Conservation (phyloP, 352 stramenopile genomes). For the Saprolegnia diclina region DNA sequence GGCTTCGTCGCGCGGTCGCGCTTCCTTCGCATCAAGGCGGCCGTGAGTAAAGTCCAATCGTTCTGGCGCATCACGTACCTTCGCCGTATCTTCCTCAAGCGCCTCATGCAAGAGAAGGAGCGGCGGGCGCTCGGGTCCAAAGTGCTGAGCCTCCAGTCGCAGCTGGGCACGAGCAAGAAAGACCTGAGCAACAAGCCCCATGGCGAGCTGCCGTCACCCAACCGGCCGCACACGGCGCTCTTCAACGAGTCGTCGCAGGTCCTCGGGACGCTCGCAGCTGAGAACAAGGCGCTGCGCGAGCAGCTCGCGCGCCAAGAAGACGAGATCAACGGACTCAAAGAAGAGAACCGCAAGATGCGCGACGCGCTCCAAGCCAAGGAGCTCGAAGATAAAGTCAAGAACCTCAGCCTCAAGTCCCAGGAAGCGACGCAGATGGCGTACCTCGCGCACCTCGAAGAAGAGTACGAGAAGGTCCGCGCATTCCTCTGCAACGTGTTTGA, state of each 20-base stretch:
- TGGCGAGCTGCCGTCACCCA: not conserved
- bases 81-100: slow-evolving; percentile 63
- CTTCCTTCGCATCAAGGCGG: slow-evolving; percentile 48
- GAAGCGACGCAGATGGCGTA: slow-evolving; percentile 83
- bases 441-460: slow-evolving; percentile 61
- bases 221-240: slow-evolving; percentile 32
- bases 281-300: slow-evolving; percentile 71
- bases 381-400: slow-evolving; percentile 82
- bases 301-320: slow-evolving; percentile 69
- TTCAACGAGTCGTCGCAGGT: slow-evolving; percentile 82
- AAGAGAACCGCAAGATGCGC: slow-evolving; percentile 68
- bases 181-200: not conserved
- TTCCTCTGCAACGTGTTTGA: slow-evolving; percentile 78
- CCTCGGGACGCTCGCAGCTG: slow-evolving; percentile 76
- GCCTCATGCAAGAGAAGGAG: slow-evolving; percentile 79
- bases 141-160: slow-evolving; percentile 59
- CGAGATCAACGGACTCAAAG: slow-evolving; percentile 70
- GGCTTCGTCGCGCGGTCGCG: slow-evolving; percentile 44
- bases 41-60: slow-evolving; percentile 53
- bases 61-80: slow-evolving; percentile 76
- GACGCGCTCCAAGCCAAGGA: slow-evolving; percentile 85
- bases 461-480: slow-evolving; percentile 76
- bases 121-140: slow-evolving; percentile 69
- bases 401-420: slow-evolving; percentile 76
- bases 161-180: slow-evolving; percentile 44